Base-by-base conservation (phyloP, 1,284 basidiomycete species). In the Phylloboletellus chloephorus region DNA sequence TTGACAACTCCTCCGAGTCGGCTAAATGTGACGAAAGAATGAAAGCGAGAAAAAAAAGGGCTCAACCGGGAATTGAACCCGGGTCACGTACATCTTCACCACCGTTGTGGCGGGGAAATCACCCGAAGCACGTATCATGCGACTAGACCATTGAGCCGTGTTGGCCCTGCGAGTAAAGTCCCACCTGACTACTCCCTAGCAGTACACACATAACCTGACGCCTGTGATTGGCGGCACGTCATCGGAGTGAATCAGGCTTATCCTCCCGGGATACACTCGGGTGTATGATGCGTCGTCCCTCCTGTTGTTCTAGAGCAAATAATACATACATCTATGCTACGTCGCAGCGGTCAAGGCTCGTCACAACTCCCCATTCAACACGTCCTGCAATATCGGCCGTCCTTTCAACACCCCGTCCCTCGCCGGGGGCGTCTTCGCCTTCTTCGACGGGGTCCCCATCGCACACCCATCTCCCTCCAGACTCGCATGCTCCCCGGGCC, bases 371-470 rank as follows among this genome's bases (percentile, higher is more conserved):
- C 41, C 55, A 29, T 77, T 78, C 8, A 79, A 58, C 31, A 83
- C 58, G 49, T 83, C 80, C 52, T 67, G 67, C 52, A 83, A 61
- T 40, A 84, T 68, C 15, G 73, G 75, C 17, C 78, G 61, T 3
- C 76, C 72, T 37, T 60, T 73, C 50, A 80, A 53, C 19, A 82
- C 45, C 2, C 70, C 76, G 12, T 63, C 64, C 44, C 67, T 64
- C 7, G 50, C 52, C n/a, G 35, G 51, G 13, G 40, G 49, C 34
- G 63, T 64, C 45, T 54, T 63, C 44, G 65, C 68, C 59, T 72
- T 72, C 39, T 52, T 49, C 0, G 61, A 54, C 20, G 54, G 52
- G 11, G 44, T 48, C 26, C 31, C 39, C n/a, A 31, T 22, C 17
- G 9, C 31, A 17, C 33, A 13, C 12, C 28, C 36, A 23, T 23